Evolutionary conservation across 768 basidiomycete genomes (phyloP), one percentile per base, ranked within the genome.

Genomic region (Grammothele lineata): DNA sequence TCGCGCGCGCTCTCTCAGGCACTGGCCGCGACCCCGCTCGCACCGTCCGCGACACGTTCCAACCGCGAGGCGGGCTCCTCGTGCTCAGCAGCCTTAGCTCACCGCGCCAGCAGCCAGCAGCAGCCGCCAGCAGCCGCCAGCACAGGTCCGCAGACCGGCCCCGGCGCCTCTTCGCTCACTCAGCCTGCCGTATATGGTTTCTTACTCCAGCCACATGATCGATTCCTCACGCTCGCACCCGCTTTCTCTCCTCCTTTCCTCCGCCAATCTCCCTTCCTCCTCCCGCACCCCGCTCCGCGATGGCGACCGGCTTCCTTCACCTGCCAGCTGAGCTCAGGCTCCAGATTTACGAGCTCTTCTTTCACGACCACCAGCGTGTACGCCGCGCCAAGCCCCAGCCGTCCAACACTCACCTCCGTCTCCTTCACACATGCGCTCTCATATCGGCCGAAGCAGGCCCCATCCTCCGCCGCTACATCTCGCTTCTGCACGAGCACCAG

Each of bases 401-500:
- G 15, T 41, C 60, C 30, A 70, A 71, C 47, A 41, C 47, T 18
- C 72, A 73, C 56, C 19, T 66, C 17, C 43, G 47, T 19, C 47
- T 73, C 34, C 61, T 69, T 10, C 62, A 61, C 32, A 55, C 59
- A 22, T 70, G 60, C 64, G 58, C 48, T 21, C 61, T 57, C 32
- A 51, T 70, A 25, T 53, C 59, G 30, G 34, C 51, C 35, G 71
- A 72, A 50, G 70, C 68, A 5, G 48, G 49, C 15, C 37, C 46
- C 33, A 40, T 60, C 14, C 50, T 69, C 40, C 51, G 59, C 24
- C 57, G 55, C 33, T 70, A 72, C 51, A 22, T 71, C 40, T 71
- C 69, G 24, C 65, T 74, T 24, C 45, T 59, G 44, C 60, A 69
- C 56, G 71, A 71, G 58, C 55, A 49, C 32, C 67, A 74, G 50